These are phyloP conservation scores for Stachybotrys elegans DNA, from an alignment of 2,329 filamentous ascomycete species.

Conservation along the genomic window DNA sequence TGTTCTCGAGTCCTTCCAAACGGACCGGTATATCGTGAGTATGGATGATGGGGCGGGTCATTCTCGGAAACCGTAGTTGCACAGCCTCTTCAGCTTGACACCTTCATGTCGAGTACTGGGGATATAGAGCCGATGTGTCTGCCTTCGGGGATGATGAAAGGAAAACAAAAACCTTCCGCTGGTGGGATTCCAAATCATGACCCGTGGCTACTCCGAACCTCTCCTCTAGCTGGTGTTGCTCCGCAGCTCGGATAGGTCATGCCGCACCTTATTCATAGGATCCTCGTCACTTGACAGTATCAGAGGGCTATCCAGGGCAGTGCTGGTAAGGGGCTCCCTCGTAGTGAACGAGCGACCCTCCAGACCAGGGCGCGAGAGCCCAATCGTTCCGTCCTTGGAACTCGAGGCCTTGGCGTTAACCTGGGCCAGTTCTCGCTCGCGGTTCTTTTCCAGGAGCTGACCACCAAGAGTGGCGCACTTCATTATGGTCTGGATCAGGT, in stretches of 20 bases:
- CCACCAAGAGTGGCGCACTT: slow-evolving; percentile 93
- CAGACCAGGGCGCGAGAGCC: slow-evolving; percentile 32
- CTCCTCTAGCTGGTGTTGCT: slow-evolving; percentile 30
- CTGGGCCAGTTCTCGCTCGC: slow-evolving; percentile 53
- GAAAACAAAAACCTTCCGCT: no score
- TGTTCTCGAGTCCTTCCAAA: no score
- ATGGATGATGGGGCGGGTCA: no score
- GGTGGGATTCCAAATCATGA: no score
- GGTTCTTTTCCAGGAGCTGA: slow-evolving; percentile 71
- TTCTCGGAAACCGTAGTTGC: no score
- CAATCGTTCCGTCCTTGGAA: slow-evolving; percentile 30
- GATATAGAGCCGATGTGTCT: no score
- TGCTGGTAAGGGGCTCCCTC: slow-evolving; percentile 51
- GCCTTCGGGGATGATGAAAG: no score
- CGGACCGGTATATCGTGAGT: no score
- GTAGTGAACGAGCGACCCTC: slow-evolving; percentile 66
- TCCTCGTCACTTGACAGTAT: slow-evolving; percentile 43
- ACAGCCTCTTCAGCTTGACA: no score
- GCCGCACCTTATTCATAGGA: slow-evolving; percentile 48
- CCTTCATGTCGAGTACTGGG: no score
- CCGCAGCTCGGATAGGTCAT: slow-evolving; percentile 32
- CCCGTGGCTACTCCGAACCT: no score
- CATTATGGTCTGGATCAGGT: slow-evolving; percentile 94
- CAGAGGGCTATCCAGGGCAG: slow-evolving; percentile 56
- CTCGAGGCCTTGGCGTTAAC: slow-evolving; percentile 41